phyloP scores from a whole-genome alignment of 345 rosid genomes.

The Trapa incisa region DNA sequence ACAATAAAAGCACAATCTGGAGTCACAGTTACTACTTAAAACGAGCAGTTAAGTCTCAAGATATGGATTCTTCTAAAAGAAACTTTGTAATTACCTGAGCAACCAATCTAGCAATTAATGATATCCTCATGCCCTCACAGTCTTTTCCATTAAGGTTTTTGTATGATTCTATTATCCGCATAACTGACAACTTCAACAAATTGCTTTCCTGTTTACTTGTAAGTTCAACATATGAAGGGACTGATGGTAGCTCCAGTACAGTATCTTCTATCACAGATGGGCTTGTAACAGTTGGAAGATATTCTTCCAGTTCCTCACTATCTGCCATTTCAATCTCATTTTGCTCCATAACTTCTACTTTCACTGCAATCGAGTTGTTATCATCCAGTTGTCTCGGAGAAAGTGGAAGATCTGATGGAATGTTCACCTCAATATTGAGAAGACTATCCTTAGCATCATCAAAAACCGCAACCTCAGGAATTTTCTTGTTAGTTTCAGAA shows the following conservation, averaged over 20 bases:
- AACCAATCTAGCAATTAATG: constrained; percentile 68
- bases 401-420: constrained; percentile 31
- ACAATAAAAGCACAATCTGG: neutral
- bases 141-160: constrained; percentile 38
- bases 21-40: too few species aligned
- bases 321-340: constrained; percentile 29
- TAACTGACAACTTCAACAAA: constrained; percentile 51
- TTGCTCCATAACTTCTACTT: constrained; percentile 31
- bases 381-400: constrained; percentile 38
- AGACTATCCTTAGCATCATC: constrained; percentile 29
- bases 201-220: constrained; percentile 38
- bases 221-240: constrained; percentile 66
- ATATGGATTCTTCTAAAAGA: neutral
- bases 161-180: constrained; percentile 63
- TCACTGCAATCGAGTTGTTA: constrained; percentile 29
- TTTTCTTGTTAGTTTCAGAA: constrained; percentile 30
- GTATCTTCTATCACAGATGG: constrained; percentile 47
- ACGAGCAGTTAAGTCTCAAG: neutral
- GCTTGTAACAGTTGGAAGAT: constrained; percentile 29
- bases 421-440: constrained; percentile 26
- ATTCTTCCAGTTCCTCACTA: constrained; percentile 37
- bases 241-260: constrained; percentile 45
- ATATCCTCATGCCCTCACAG: constrained; percentile 42
- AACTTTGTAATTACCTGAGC: constrained; percentile 43
- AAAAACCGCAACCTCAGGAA: constrained; percentile 31